phyloP scores from a whole-genome alignment of 345 rosid species.

The Hypericum perforatum region DNA sequence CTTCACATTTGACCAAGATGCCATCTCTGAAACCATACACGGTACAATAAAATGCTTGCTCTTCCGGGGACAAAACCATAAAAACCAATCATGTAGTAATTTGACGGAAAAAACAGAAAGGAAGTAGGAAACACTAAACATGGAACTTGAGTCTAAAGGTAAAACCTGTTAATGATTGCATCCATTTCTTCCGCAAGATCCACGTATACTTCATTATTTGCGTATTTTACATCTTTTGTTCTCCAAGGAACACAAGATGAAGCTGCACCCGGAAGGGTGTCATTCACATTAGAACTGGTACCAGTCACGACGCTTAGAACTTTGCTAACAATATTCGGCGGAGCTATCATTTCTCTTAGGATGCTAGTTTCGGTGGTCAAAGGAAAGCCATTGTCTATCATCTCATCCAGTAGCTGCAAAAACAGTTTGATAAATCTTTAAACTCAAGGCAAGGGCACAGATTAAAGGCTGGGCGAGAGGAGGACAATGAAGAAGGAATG shows the following conservation, averaged over 20 bases:
- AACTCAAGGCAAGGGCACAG: constrained; percentile 8
- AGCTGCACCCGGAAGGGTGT: constrained; percentile 76
- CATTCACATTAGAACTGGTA: constrained; percentile 67
- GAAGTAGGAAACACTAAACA: neutral
- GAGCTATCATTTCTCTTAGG: constrained; percentile 91
- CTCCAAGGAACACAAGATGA: constrained; percentile 93
- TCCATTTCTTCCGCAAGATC: constrained; percentile 97
- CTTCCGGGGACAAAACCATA: constrained; percentile 2
- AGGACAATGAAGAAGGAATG: too few relatives aligned
- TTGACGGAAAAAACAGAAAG: constrained; percentile 1
- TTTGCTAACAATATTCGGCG: constrained; percentile 82
- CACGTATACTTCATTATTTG: constrained; percentile 80
- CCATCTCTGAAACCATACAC: constrained; percentile 41
- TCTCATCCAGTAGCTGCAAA: constrained; percentile 91
- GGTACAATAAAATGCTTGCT: constrained; percentile 9
- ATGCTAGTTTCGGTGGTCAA: constrained; percentile 90
- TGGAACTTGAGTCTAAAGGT: neutral
- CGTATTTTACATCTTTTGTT: constrained; percentile 68
- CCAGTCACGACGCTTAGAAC: constrained; percentile 94
- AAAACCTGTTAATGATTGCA: constrained; percentile 69
- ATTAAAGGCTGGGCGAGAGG: too few relatives aligned
- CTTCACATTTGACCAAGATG: constrained; percentile 49
- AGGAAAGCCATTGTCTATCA: constrained; percentile 98
- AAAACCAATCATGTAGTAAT: too few relatives aligned
- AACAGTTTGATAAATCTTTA: constrained; percentile 5